Conservation (phyloP, 495 filamentous ascomycete genomes). For the Trichoderma parareesei region DNA sequence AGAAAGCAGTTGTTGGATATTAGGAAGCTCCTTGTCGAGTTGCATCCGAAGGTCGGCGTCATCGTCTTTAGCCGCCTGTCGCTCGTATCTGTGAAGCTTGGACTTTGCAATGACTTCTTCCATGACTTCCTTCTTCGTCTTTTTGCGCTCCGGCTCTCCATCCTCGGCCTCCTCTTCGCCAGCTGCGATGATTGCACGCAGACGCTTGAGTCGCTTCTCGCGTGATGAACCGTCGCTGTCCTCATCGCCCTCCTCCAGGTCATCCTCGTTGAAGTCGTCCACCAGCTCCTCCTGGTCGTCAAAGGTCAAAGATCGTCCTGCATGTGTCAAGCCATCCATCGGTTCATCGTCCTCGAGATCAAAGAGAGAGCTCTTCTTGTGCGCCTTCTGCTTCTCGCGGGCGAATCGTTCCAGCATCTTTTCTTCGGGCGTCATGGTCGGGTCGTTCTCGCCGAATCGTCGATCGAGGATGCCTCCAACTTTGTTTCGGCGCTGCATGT, state of each 20-base stretch:
- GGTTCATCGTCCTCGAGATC: slow-evolving; percentile 83
- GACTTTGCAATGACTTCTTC: slow-evolving; percentile 96
- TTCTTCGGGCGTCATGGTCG: slow-evolving; percentile 88
- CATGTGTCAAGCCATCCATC: slow-evolving; percentile 69
- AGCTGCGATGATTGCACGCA: slow-evolving; percentile 34
- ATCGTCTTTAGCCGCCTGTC: slow-evolving; percentile 87
- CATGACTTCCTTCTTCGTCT: slow-evolving; percentile 92
- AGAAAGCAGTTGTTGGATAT: slow-evolving; percentile 64
- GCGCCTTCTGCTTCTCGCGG: slow-evolving; percentile 63
- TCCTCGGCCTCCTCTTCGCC: slow-evolving; percentile 35
- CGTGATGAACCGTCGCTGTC: slow-evolving; percentile 43
- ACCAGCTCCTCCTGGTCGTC: slow-evolving; percentile 41
- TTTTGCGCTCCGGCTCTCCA: slow-evolving; percentile 67
- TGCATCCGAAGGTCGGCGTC: slow-evolving; percentile 66
- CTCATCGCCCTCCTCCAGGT: slow-evolving; percentile 47
- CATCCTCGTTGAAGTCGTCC: slow-evolving; percentile 69
- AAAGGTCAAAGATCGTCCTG: slow-evolving; percentile 63
- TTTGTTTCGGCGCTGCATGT: slow-evolving; percentile 82
- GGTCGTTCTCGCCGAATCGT: slow-evolving; percentile 93
- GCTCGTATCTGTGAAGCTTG: slow-evolving; percentile 86
- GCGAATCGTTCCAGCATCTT: slow-evolving; percentile 86
- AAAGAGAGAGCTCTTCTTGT: slow-evolving; percentile 70
- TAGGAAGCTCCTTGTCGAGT: slow-evolving; percentile 61
- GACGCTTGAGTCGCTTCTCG: slow-evolving; percentile 51
- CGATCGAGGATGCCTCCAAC: slow-evolving; percentile 86